phyloP scores from a whole-genome alignment of 139 green algal genomes.

The Axilococcus clingmanii region DNA sequence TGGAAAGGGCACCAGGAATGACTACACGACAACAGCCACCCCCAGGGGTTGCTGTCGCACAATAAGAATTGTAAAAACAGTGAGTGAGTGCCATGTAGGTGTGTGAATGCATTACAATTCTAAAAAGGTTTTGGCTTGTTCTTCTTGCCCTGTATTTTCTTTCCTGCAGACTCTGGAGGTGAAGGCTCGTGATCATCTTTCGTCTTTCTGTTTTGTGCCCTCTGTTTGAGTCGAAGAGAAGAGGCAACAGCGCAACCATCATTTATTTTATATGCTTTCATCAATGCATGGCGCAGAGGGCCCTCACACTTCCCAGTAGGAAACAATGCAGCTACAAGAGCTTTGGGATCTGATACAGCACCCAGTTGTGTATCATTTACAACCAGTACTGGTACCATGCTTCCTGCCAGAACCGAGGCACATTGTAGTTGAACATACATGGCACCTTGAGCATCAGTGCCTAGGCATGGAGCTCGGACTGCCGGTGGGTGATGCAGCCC shows the following conservation, averaged over 20 bases:
- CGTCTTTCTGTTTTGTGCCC: too few species aligned
- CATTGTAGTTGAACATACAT: slow-evolving; percentile 22
- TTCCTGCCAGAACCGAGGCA: slow-evolving; percentile 17
- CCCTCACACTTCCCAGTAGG: slow-evolving; percentile 14
- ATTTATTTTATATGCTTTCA: slow-evolving; percentile 8
- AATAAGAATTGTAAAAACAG: background rate
- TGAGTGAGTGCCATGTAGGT: too few species aligned
- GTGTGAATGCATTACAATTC: too few species aligned
- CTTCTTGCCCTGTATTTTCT: too few species aligned
- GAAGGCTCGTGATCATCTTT: too few species aligned
- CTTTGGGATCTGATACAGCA: background rate
- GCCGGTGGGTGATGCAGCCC: slow-evolving; percentile 7
- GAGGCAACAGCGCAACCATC: too few species aligned
- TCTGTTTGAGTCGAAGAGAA: too few species aligned
- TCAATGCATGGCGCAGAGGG: slow-evolving; percentile 5
- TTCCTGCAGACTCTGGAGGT: too few species aligned
- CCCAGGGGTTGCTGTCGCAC: background rate
- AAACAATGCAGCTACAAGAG: slow-evolving; percentile 16
- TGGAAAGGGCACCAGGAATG: slow-evolving; percentile 45
- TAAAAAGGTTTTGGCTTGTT: too few species aligned
- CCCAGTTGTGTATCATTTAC: background rate
- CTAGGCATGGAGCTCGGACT: slow-evolving; percentile 13
- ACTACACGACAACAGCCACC: background rate
- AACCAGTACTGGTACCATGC: too few species aligned
- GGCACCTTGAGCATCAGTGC: slow-evolving; percentile 17